A percentile compares a stretch with the other conserved stretches of the same genome.
Conservation (phyloP, 352 stramenopile species). For the Globisporangium lucens region DNA sequence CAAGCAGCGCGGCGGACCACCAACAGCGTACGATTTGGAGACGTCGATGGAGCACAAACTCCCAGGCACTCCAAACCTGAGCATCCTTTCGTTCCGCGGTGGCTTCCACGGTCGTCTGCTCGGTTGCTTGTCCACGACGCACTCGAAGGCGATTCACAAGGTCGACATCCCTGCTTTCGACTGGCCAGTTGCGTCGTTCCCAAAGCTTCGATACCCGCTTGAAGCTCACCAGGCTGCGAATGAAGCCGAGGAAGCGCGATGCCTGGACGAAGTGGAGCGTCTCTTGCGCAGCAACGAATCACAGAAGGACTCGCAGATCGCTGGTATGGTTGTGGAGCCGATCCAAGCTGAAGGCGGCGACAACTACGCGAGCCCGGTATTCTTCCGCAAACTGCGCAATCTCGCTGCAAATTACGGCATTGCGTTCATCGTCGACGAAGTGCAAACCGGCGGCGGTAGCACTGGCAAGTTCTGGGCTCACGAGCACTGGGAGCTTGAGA, state of each 20-base stretch:
- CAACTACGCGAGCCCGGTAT: constrained; percentile 68
- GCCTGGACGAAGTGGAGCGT: constrained; percentile 58
- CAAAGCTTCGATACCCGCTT: constrained; percentile 63
- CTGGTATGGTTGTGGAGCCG: constrained; percentile 78
- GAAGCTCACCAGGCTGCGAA: constrained; percentile 58
- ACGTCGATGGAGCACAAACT: constrained; percentile 68
- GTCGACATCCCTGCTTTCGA: constrained; percentile 83
- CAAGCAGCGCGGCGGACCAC: constrained; percentile 58
- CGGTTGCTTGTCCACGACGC: constrained; percentile 77
- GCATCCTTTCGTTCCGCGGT: constrained; percentile 81
- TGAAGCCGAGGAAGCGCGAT: constrained; percentile 63
- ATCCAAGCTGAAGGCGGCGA: constrained; percentile 83
- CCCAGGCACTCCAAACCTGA: constrained; percentile 67
- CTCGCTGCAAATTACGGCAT: constrained; percentile 57
- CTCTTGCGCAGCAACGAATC: constrained; percentile 43
- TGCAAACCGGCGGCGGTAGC: constrained; percentile 78
- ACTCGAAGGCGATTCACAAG: constrained; percentile 87
- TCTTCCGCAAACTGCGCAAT: constrained; percentile 59
- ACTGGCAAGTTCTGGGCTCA: constrained; percentile 86
- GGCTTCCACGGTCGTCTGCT: constrained; percentile 79
- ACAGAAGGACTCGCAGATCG: constrained; percentile 39
- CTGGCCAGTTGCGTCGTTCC: constrained; percentile 80
- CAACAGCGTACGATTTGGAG: constrained; percentile 60
- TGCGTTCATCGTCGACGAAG: constrained; percentile 85
- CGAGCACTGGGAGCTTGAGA: constrained; percentile 75